Evolutionary conservation across 345 rosid species (phyloP).

Genomic region (Pseudoturritis turrita): DNA sequence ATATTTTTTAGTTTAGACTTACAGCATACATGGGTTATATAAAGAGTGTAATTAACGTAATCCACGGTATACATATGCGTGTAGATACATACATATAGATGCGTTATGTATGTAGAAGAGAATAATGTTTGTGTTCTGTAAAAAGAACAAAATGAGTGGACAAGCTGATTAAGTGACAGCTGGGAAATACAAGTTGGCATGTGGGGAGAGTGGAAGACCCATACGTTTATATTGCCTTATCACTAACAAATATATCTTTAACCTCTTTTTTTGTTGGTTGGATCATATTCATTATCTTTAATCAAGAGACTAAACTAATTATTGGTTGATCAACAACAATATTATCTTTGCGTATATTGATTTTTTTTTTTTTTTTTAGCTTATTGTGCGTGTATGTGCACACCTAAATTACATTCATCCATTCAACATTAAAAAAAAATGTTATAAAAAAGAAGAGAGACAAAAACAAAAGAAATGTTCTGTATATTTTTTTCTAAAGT

Average conservation of each 20-base stretch:
- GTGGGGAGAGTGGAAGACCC: conserved; percentile 17
- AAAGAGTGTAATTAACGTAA: background rate
- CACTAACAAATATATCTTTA: background rate
- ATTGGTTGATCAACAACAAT: background rate
- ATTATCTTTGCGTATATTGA: too few relatives aligned
- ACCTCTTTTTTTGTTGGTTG: too few relatives aligned
- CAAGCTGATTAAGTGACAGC: conserved; percentile 26
- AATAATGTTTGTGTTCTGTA: conserved; percentile 9
- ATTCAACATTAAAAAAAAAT: background rate
- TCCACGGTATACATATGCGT: background rate
- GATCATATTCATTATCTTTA: background rate
- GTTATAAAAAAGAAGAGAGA: background rate
- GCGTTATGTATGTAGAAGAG: background rate
- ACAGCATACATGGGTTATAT: background rate
- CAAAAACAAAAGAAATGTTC: background rate
- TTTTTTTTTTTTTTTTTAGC: too few relatives aligned
- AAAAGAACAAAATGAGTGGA: conserved; percentile 28
- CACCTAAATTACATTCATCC: background rate
- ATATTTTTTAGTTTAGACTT: background rate
- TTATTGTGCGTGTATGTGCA: too few relatives aligned
- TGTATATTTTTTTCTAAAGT: background rate
- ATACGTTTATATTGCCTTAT: conserved; percentile 3
- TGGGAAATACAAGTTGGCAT: conserved; percentile 27
- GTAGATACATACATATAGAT: conserved; percentile 3
- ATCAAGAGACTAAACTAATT: background rate